Percentiles rank a stretch among this genome's conserved stretches.
phyloP scores from a whole-genome alignment of 139 green algal genomes.

The Nannochloris sp. region DNA sequence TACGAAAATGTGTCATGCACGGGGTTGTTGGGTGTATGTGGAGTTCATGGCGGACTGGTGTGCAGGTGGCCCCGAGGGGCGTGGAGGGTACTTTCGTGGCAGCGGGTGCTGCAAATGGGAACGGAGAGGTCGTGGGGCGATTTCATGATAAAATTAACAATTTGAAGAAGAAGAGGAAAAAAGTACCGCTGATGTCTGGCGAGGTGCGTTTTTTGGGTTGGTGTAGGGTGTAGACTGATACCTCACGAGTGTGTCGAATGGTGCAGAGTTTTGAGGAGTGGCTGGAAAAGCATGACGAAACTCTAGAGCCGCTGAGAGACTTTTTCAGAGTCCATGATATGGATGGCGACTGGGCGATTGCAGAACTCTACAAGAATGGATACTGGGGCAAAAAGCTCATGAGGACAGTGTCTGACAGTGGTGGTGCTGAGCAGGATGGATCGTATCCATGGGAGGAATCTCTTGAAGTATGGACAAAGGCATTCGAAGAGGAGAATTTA shows the following conservation, averaged over 20 bases:
- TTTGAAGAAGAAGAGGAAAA: slow-evolving; percentile 4
- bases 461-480: slow-evolving; percentile 1
- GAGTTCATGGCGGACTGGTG: no score
- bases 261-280: slow-evolving; percentile 7
- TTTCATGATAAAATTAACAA: not conserved
- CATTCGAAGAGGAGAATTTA: slow-evolving; percentile 6
- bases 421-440: not conserved
- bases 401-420: not conserved
- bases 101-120: no score
- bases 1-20: no score
- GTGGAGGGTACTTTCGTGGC: no score
- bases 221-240: not conserved
- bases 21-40: no score
- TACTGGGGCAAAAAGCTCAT: slow-evolving; percentile 6
- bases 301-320: not conserved
- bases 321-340: slow-evolving; percentile 4
- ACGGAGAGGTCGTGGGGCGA: no score
- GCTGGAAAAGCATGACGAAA: not conserved
- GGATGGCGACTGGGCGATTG: not conserved
- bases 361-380: slow-evolving; percentile 6
- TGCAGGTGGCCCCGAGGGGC: no score
- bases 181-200: slow-evolving; percentile 1
- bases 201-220: slow-evolving; percentile 13
- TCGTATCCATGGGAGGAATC: not conserved
- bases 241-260: not conserved